phyloP scores from a whole-genome alignment of 805 yeast genomes.

The Ogataea neopini region DNA sequence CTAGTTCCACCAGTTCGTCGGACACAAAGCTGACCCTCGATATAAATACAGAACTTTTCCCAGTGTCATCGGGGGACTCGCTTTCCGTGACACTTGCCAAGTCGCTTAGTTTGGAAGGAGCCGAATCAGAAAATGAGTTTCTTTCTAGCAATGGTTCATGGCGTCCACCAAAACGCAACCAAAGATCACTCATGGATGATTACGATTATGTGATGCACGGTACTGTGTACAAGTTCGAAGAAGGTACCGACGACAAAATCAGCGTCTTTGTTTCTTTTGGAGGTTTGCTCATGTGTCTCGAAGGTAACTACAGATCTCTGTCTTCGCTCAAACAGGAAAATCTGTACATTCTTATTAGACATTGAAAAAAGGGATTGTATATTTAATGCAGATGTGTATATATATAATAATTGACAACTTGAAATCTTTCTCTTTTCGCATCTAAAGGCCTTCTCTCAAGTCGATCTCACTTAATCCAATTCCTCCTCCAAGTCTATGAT shows the following conservation, averaged over 20 bases:
- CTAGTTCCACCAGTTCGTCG: slow-evolving; percentile 76
- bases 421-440: background rate
- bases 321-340: slow-evolving; percentile 91
- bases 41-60: slow-evolving; percentile 88
- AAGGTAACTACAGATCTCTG: slow-evolving; percentile 90
- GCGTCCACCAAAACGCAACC: slow-evolving; percentile 84
- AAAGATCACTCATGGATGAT: slow-evolving; percentile 88
- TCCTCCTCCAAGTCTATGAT: slow-evolving; percentile 65
- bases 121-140: slow-evolving; percentile 45
- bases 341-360: slow-evolving; percentile 87
- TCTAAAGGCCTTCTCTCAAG: slow-evolving; percentile 49
- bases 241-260: slow-evolving; percentile 64
- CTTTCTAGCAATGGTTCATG: slow-evolving; percentile 59
- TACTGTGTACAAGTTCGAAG: slow-evolving; percentile 95
- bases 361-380: slow-evolving; percentile 15
- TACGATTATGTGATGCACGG: slow-evolving; percentile 99
- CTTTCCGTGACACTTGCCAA: slow-evolving; percentile 86
- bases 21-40: slow-evolving; percentile 86
- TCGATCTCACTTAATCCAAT: slow-evolving; percentile 85
- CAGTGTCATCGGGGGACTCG: slow-evolving; percentile 72
- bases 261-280: slow-evolving; percentile 95
- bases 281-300: slow-evolving; percentile 88
- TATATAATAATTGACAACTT: background rate
- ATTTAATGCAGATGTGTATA: slow-evolving; percentile 11
- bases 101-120: slow-evolving; percentile 57